phyloP scores from a whole-genome alignment of 768 basidiomycete species.

The Sporobolomyces phaffii region DNA sequence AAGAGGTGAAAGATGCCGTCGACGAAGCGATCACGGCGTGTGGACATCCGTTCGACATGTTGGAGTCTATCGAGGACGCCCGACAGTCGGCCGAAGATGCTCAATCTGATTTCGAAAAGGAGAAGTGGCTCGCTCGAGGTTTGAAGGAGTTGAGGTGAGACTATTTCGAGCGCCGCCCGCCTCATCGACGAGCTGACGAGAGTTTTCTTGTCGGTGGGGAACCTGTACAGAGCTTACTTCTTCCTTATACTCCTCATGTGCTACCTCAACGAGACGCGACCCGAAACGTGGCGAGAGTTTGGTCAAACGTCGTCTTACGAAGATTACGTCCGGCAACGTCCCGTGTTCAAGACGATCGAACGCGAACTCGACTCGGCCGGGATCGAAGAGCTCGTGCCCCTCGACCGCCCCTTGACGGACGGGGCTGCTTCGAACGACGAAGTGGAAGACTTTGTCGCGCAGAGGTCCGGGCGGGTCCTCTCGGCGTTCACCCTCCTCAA shows the following conservation, averaged over 20 bases:
- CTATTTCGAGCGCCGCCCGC: constrained; percentile 52
- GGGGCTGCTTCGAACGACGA: constrained; percentile 60
- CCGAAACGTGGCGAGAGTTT: constrained; percentile 31
- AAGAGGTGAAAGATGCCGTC: constrained; percentile 74
- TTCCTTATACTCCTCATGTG: constrained; percentile 44
- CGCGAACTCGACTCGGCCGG: constrained; percentile 79
- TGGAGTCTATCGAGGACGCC: constrained; percentile 79
- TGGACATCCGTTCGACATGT: constrained; percentile 71
- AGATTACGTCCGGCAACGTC: constrained; percentile 71
- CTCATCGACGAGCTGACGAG: neutral
- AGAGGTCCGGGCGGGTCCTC: constrained; percentile 74
- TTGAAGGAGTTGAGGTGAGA: constrained; percentile 67
- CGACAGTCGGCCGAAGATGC: constrained; percentile 71
- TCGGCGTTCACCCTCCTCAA: constrained; percentile 91
- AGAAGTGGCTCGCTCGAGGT: constrained; percentile 63
- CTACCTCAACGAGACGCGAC: constrained; percentile 37
- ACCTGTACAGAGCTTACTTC: constrained; percentile 69
- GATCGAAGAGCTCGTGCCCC: constrained; percentile 69
- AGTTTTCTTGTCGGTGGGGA: constrained; percentile 54
- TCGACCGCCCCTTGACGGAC: constrained; percentile 51
- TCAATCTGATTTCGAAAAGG: constrained; percentile 62
- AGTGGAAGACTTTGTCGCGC: constrained; percentile 75
- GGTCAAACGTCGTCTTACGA: constrained; percentile 55
- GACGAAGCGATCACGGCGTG: constrained; percentile 81
- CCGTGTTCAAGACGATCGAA: constrained; percentile 95